A percentile compares a stretch with the other conserved stretches of the same genome.
Conservation (phyloP, 1,284 basidiomycete genomes). For the Chalciporus sp. region DNA sequence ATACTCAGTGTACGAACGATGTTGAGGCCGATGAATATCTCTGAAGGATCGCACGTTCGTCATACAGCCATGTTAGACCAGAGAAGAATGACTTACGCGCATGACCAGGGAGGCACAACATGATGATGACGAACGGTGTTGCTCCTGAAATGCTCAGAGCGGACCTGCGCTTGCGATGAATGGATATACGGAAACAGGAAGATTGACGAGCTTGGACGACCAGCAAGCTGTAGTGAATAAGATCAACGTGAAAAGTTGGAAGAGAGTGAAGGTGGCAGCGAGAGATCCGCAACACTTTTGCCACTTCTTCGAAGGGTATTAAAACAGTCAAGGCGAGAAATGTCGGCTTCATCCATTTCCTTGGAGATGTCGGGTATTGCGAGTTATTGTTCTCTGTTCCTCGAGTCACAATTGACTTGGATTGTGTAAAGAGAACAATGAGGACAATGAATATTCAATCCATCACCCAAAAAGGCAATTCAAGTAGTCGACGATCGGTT, state of each 20-base stretch:
- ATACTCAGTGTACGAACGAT: conserved; percentile 75
- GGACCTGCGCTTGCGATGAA: conserved; percentile 28
- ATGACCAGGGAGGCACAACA: conserved; percentile 51
- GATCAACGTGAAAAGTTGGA: not conserved
- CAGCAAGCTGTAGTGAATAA: conserved; percentile 26
- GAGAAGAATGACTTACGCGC: conserved; percentile 43
- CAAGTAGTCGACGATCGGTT: not conserved
- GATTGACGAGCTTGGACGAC: conserved; percentile 23
- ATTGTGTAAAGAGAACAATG: conserved; percentile 23
- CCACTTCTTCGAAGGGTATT: conserved; percentile 3
- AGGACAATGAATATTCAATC: no score
- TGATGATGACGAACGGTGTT: conserved; percentile 15
- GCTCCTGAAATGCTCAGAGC: conserved; percentile 13
- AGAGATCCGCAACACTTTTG: not conserved
- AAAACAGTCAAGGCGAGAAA: not conserved
- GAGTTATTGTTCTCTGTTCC: conserved; percentile 27
- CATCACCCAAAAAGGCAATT: conserved; percentile 21
- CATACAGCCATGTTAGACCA: not conserved
- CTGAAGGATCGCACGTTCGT: conserved; percentile 34
- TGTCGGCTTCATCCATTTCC: conserved; percentile 16
- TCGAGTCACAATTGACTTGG: conserved; percentile 8
- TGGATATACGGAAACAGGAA: conserved; percentile 3
- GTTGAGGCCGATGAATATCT: conserved; percentile 79
- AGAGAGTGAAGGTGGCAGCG: conserved; percentile 1
- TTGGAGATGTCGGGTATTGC: conserved; percentile 20